Evolutionary conservation across 164 flowering plant genomes (phyloP), one percentile per base, ranked within the genome.

Genomic region (Aristolochia californica): DNA sequence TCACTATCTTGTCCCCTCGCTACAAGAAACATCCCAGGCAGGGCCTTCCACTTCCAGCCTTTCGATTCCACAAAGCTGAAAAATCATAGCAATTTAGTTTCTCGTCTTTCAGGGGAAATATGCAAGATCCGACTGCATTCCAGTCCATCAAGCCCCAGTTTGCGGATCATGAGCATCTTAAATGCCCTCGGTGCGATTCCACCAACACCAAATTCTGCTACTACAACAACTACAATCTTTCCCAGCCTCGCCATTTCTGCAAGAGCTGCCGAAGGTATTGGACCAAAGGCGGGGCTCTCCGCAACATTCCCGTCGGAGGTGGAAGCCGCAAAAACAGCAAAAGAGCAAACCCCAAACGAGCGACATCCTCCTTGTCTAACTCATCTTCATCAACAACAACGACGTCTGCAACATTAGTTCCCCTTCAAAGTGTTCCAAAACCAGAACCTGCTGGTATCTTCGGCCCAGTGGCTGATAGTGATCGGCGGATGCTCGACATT

Each of bases 291-390:
- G 75, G 75, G 20, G 68, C 86, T 13, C 76, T 88, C 4, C 59
- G 96, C 12, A 88, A 88, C 79, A 82, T 88, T 64, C 96, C 96
- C 0, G 81, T 88, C 16, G 95, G 95, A 16, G 95, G 95, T 12
- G 82, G 84, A 15, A 76, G 58, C 65, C 76, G 72, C 7, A 72
- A 72, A 58, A 74, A 73, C 76, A 5, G 51, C 78, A 18, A 55
- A 62, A n/a, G 64, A 48, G 44, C 57, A 65, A 17, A 50, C 18
- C 34, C 55, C 7, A 72, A 68, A 30, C 66, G 68, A 18, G 9
- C 65, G 0, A 38, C 74, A 14, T 55, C 69, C 2, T 48, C 64
- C 11, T 60, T 66, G 0, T 53, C 66, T n/a, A 53, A 62, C 13
- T 45, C 40, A 34, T 34, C 40, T 12, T 34, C 40, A 34, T 34